Percentiles rank a stretch among this genome's conserved stretches.
Conservation (phyloP, 495 filamentous ascomycete species). For the Usnea hakonensis region DNA sequence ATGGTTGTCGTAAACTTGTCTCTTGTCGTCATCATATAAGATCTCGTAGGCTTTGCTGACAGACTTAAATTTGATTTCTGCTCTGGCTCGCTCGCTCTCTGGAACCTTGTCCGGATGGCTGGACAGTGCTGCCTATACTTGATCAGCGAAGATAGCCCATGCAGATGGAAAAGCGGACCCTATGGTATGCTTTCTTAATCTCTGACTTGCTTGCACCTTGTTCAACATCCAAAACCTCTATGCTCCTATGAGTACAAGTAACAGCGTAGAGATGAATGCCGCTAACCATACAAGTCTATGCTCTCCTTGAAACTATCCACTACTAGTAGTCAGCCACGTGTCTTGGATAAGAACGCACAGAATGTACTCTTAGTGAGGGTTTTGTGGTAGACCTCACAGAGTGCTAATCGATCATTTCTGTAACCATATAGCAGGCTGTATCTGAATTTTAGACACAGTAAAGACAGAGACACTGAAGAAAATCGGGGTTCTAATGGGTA, state of each 20-base stretch:
- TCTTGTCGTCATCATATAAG: conserved; percentile 90
- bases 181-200: conserved; percentile 96
- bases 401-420: background rate
- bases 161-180: conserved; percentile 45
- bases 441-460: background rate
- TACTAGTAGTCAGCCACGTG: conserved; percentile 10
- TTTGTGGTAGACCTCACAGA: background rate
- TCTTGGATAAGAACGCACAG: background rate
- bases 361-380: conserved; percentile 6
- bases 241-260: conserved; percentile 12
- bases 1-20: conserved; percentile 82
- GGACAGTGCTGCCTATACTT: conserved; percentile 66
- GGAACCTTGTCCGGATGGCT: conserved; percentile 95
- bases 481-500: background rate
- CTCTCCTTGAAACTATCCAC: conserved; percentile 40
- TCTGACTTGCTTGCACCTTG: conserved; percentile 66
- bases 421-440: background rate
- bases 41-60: conserved; percentile 95
- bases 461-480: background rate
- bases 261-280: background rate
- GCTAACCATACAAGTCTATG: conserved; percentile 62
- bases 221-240: conserved; percentile 70
- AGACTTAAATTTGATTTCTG: conserved; percentile 84
- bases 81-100: conserved; percentile 71
- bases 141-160: background rate